Evolutionary conservation across 2,329 filamentous ascomycete species (phyloP).

Genomic region (Cordyceps cicadae): DNA sequence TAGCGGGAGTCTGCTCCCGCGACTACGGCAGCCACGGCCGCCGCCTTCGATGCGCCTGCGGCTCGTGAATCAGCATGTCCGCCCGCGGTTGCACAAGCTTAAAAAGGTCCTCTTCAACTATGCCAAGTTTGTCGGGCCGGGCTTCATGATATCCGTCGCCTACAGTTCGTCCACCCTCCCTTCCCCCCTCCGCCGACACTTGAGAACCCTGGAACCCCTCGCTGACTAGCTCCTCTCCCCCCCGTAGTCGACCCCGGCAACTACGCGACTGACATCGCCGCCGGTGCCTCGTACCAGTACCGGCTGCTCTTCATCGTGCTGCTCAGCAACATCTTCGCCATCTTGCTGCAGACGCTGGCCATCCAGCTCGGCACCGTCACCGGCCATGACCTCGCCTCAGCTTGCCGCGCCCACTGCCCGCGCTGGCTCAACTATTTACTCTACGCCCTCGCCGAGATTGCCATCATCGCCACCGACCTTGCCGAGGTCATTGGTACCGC

Average conservation of each 20-base stretch:
- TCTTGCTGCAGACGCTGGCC: conserved; percentile 59
- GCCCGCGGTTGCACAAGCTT: not conserved
- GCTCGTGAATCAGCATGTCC: not conserved
- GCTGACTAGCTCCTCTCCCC: not conserved
- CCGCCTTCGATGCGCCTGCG: not conserved
- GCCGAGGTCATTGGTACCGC: conserved; percentile 66
- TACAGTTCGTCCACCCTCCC: conserved; percentile 42
- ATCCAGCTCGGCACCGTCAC: conserved; percentile 64
- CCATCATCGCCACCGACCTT: conserved; percentile 65
- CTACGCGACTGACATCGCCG: conserved; percentile 62
- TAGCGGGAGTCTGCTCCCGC: not conserved
- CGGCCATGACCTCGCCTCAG: conserved; percentile 57
- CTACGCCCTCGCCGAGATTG: conserved; percentile 55
- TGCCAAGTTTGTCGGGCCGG: conserved; percentile 49
- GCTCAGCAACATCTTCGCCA: conserved; percentile 62
- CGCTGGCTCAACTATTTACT: conserved; percentile 55
- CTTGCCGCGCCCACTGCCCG: conserved; percentile 57
- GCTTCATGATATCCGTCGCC: conserved; percentile 55
- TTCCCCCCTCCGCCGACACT: not conserved
- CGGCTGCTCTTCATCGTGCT: conserved; percentile 60
- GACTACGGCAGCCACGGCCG: not conserved
- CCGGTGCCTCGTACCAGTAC: conserved; percentile 58
- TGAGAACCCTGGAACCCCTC: not conserved
- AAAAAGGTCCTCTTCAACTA: conserved; percentile 5
- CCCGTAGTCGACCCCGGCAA: conserved; percentile 49